phyloP scores from a whole-genome alignment of 148 eudicot genomes.

The Agrostemma githago region DNA sequence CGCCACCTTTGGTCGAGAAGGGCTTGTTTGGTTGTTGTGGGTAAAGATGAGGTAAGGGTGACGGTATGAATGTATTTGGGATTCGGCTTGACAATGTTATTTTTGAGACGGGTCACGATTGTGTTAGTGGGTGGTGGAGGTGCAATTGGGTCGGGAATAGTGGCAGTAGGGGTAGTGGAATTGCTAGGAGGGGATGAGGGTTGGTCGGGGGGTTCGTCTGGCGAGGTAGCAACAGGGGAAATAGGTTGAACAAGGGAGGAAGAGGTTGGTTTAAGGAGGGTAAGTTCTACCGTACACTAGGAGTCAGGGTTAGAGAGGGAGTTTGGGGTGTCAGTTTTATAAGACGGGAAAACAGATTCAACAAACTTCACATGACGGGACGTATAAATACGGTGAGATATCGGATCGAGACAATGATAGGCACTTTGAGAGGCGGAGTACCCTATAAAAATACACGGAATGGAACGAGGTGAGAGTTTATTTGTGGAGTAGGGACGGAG shows the following conservation, averaged over 20 bases:
- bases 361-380: slow-evolving; percentile 19
- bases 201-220: not conserved
- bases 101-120: no score
- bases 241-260: not conserved
- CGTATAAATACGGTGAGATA: not conserved
- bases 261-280: no score
- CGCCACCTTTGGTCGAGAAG: slow-evolving; percentile 4
- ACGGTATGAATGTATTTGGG: not conserved
- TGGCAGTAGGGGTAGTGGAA: not conserved
- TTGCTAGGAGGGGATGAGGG: not conserved
- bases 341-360: not conserved
- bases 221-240: not conserved
- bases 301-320: not conserved
- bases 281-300: not conserved
- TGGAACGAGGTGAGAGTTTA: slow-evolving; percentile 1
- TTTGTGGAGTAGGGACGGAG: slow-evolving; percentile 7
- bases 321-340: not conserved
- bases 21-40: not conserved
- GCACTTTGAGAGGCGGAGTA: slow-evolving; percentile 4
- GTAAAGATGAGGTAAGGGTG: not conserved
- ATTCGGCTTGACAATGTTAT: not conserved
- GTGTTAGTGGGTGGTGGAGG: no score
- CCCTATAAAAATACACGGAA: slow-evolving; percentile 12
- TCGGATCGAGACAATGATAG: slow-evolving; percentile 1
- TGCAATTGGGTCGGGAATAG: no score